A percentile compares a stretch with the other conserved stretches of the same genome.
phyloP scores from a whole-genome alignment of 257 asterid genomes.

The Avicennia marina region DNA sequence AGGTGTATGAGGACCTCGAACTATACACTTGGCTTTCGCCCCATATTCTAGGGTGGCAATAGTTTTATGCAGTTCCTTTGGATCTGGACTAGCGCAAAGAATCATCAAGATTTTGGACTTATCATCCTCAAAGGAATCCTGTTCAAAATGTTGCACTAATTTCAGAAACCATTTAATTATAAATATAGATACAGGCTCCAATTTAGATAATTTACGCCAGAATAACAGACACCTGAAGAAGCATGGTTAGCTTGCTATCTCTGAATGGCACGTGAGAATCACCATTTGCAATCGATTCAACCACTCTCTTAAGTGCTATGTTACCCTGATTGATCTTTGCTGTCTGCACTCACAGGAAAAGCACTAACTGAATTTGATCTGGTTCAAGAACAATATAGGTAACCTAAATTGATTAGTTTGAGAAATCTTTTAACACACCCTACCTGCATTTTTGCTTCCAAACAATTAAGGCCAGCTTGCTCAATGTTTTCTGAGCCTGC shows the following conservation, averaged over 20 bases:
- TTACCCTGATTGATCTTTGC: conserved; percentile 94
- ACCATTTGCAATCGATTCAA: conserved; percentile 93
- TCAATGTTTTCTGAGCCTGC: conserved; percentile 98
- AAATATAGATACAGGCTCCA: not conserved
- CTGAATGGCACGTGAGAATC: conserved; percentile 97
- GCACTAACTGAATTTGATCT: not conserved
- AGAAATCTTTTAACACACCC: not conserved
- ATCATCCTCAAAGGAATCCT: conserved; percentile 97
- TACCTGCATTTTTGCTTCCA: conserved; percentile 96
- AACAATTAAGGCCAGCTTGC: conserved; percentile 91
- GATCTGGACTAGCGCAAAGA: conserved; percentile 93
- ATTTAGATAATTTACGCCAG: not conserved
- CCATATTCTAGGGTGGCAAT: conserved; percentile 91
- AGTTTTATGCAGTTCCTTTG: conserved; percentile 87
- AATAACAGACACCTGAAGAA: conserved; percentile 63
- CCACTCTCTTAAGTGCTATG: conserved; percentile 82
- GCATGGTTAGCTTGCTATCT: conserved; percentile 98
- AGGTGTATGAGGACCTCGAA: conserved; percentile 79
- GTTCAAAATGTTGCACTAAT: conserved; percentile 6
- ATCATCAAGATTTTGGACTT: conserved; percentile 92
- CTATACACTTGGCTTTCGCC: conserved; percentile 92
- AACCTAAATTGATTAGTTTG: too few species aligned
- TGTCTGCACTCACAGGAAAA: conserved; percentile 46
- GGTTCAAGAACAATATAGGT: not conserved
- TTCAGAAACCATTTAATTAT: conserved; percentile 4